Base-by-base conservation (phyloP, 2,329 filamentous ascomycete genomes). In the Colletotrichum agaves region DNA sequence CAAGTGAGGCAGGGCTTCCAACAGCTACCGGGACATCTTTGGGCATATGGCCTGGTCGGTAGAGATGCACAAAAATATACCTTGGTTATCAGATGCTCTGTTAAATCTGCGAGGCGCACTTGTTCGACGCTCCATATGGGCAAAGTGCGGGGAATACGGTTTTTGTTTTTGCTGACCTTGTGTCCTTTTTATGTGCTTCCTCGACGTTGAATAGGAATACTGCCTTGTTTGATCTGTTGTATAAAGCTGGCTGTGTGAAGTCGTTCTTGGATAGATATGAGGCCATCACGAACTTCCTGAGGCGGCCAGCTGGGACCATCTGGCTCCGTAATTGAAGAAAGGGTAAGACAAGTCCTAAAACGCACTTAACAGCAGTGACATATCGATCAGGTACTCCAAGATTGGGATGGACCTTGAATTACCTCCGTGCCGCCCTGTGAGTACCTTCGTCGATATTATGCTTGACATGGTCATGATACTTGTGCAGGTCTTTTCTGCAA, bases 371-470 rank as follows among this genome's bases (percentile, higher is more conserved):
- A 46, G 13, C 33, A 31, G 47, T 49, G 33, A 58, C 33, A 37
- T 7, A 3, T 63, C 33, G n/a, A n/a, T n/a, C n/a, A n/a, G n/a
- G n/a, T n/a, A n/a, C n/a, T n/a, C n/a, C n/a, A n/a, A n/a, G n/a
- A 31, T 37, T 50, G 17, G 35, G 55, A 19, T 47, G 21, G 52
- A 11, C 41, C 50, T 15, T n/a, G 19, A n/a, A n/a, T 84, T 61
- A 77, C 79, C 33, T 75, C 75, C 11, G 74, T 78, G 64, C 81
- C 81, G 57, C 82, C 81, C 64, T 83, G 82, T 84, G 76, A 74
- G 80, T 71, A 5, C 5, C 3, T 2, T 41, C 15, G 13, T n/a
- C 33, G 5, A 58, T 37, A 37, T 13, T 37, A 10, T 27, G 27
- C 27, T 27, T 27, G 27, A 7, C 27, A 27, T 27, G 27, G 7